Percentiles rank a stretch among this genome's conserved stretches.
phyloP scores from a whole-genome alignment of 768 basidiomycete species.

The Termitomyces sp. region DNA sequence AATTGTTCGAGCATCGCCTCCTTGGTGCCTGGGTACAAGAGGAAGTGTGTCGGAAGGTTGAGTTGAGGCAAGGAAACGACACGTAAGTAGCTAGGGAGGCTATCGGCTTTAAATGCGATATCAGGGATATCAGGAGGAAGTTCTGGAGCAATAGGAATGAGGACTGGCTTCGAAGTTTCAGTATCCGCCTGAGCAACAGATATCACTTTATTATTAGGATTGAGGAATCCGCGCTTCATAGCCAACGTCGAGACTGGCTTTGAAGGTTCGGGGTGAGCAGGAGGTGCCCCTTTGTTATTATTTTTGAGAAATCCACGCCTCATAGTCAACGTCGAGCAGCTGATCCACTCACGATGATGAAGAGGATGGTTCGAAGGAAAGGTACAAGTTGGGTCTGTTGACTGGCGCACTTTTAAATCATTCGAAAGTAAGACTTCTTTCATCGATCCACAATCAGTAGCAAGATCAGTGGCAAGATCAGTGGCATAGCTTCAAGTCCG shows the following conservation, averaged over 20 bases:
- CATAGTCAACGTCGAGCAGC: too few relatives aligned
- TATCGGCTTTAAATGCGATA: accelerated
- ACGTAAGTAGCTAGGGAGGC: background rate
- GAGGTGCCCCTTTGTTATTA: too few relatives aligned
- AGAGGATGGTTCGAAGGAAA: background rate
- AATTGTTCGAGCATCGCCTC: background rate
- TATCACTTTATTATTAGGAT: background rate
- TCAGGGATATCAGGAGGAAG: too few relatives aligned
- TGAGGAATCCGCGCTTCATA: conserved; percentile 2
- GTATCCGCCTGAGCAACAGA: background rate
- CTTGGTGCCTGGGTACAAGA: background rate
- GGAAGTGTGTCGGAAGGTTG: background rate
- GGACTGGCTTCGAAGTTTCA: background rate
- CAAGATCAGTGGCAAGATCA: too few relatives aligned
- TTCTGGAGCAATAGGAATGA: background rate
- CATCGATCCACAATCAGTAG: too few relatives aligned
- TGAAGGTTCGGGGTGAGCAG: too few relatives aligned
- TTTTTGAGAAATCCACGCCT: too few relatives aligned
- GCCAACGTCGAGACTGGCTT: too few relatives aligned
- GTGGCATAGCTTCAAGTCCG: too few relatives aligned
- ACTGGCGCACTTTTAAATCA: too few relatives aligned
- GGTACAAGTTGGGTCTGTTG: background rate
- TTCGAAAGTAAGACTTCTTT: too few relatives aligned
- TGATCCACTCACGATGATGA: background rate
- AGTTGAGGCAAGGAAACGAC: background rate